A percentile compares a stretch with the other conserved stretches of the same genome.
phyloP scores from a whole-genome alignment of 129 eudicot species.

The Logfia minima region DNA sequence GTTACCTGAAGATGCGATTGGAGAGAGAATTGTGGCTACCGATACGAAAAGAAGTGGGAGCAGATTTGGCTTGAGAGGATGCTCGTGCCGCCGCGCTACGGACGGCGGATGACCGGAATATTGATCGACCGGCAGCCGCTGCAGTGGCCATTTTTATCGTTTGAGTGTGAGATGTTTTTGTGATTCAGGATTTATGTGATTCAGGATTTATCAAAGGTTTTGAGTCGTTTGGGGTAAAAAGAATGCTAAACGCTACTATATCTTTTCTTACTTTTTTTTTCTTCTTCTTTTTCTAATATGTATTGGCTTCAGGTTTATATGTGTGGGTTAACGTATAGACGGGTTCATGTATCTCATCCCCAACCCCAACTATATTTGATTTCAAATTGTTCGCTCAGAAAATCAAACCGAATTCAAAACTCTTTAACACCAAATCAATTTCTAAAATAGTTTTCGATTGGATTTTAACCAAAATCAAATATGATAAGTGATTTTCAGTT shows the following conservation, averaged over 20 bases:
- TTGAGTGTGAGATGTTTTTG: background rate
- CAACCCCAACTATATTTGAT: too few relatives aligned
- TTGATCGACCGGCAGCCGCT: conserved; percentile 72
- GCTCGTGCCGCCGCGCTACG: conserved; percentile 63
- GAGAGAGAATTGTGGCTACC: conserved; percentile 52
- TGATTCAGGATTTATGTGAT: background rate
- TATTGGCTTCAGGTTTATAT: too few relatives aligned
- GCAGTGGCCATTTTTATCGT: conserved; percentile 33
- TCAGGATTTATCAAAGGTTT: background rate
- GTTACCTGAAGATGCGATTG: conserved; percentile 71
- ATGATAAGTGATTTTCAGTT: too few relatives aligned
- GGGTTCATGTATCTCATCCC: too few relatives aligned
- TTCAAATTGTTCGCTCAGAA: too few relatives aligned
- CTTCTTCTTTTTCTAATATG: too few relatives aligned
- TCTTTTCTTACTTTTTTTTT: too few relatives aligned
- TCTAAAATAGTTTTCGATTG: too few relatives aligned
- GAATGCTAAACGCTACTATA: conserved; percentile 17
- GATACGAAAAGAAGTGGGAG: conserved; percentile 54
- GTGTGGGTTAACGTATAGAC: too few relatives aligned
- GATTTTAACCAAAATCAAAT: too few relatives aligned
- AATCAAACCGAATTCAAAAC: too few relatives aligned
- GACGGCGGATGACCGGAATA: conserved; percentile 63
- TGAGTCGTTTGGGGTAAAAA: conserved; percentile 27
- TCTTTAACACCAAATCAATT: too few relatives aligned
- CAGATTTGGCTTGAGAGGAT: conserved; percentile 55